These are phyloP conservation scores for Suillus sp. DNA, from an alignment of 768 basidiomycete genomes.

Conservation along the genomic window DNA sequence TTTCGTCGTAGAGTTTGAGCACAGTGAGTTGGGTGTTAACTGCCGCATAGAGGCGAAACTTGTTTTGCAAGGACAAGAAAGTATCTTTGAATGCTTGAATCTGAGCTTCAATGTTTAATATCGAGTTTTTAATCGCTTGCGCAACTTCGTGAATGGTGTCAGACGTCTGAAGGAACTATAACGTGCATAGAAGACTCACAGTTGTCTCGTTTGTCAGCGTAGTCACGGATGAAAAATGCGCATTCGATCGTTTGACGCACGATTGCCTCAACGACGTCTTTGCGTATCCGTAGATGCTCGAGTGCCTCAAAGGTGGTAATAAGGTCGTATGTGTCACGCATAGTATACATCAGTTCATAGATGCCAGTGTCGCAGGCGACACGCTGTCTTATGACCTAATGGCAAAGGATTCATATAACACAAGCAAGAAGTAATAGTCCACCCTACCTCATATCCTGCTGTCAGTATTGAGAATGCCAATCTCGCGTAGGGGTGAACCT, in stretches of 20 bases:
- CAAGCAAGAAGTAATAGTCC: neutral
- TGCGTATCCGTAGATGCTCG: neutral
- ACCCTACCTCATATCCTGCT: constrained; percentile 6
- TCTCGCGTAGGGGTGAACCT: constrained; percentile 19
- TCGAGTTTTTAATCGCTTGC: neutral
- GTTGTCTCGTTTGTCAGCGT: constrained; percentile 10
- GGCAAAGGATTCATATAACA: neutral
- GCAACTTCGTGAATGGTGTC: neutral
- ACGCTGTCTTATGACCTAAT: constrained; percentile 7
- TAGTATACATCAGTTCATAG: constrained; percentile 3
- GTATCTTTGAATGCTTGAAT: neutral
- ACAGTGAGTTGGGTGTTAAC: neutral
- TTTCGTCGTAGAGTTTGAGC: neutral
- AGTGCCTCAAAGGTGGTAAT: constrained; percentile 8
- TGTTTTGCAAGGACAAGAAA: neutral
- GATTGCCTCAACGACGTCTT: constrained; percentile 11
- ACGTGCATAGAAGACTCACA: neutral
- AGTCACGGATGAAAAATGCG: constrained; percentile 31
- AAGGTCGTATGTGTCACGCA: constrained; percentile 12
- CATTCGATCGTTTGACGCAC: constrained; percentile 29
- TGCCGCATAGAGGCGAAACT: neutral
- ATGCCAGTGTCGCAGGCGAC: constrained; percentile 2
- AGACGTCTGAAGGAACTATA: too few species aligned
- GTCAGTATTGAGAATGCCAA: constrained; percentile 9
- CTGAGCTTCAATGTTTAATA: neutral